Evolutionary conservation across 2,329 filamentous ascomycete species (phyloP), one percentile per base, ranked within the genome.

Genomic region (Colletotrichum sp.): DNA sequence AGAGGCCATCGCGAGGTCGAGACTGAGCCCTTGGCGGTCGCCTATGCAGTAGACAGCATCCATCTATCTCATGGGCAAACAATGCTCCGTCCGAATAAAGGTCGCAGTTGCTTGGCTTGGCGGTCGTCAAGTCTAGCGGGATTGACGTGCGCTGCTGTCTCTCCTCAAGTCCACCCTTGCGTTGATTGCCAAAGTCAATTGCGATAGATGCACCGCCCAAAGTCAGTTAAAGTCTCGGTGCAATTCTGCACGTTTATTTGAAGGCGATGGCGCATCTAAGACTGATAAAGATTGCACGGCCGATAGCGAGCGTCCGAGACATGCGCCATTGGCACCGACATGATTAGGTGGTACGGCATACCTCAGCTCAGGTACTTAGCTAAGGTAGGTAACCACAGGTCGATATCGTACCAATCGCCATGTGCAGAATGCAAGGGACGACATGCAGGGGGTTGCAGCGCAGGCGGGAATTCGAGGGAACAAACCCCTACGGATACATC

Each of bases 391-490:
- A 24, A 4, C 24, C 24, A 24, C 38, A n/a, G 38, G 38, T 43
- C 43, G 43, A 52, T 36, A 30, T 30, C 65, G 30, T 66, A 24
- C 65, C 48, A 43, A 57, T 26, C 30, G 66, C 10, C 32, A 38
- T 32, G 16, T 57, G 69, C 61, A 72, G 60, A 71, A 72, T 72
- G 69, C 69, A 72, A 67, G 69, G 69, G 69, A 67, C 69, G 8
- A 21, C 30, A 71, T 58, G 61, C 69, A 71, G 43, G 60, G 69
- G 48, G 24, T 32, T 24, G 58, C 30, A 52, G 43, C 34, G 43
- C n/a, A n/a, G 48, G 10, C 65, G 28, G 30, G 64, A 8, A 16
- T 52, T 32, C 16, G 34, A 26, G 43, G 43, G 43, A 21, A 28
- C 61, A 32, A 32, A 43, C 34, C 61, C 61, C 34, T 36, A 58